Evolutionary conservation across 179 eudicot genomes (phyloP), one percentile per base, ranked within the genome.

Genomic region (Drosera spatulata): DNA sequence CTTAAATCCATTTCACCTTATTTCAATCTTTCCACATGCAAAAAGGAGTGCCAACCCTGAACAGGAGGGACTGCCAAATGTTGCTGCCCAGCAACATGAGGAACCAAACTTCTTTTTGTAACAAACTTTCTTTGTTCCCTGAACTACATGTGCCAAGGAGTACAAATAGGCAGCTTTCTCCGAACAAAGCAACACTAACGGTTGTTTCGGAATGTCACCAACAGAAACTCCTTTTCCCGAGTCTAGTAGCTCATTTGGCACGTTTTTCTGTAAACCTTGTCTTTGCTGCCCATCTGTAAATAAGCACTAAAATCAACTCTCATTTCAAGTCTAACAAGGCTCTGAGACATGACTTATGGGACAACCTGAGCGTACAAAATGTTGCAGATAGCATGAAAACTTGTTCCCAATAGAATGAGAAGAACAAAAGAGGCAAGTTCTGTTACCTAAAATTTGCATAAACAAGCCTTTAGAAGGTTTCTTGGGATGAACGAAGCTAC

Each of bases 111-210:
- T 93, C 79, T 79, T 83, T 72, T 93, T 93, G 86, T 82, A 71
- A 54, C 65, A 62, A 53, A 89, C 95, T 79, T 93, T 90, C 86
- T 93, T 93, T 56, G 75, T 67, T 70, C 99, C 99, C 78, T 89
- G 88, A 61, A 75, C 71, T 15, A 73, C 73, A 74, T 90, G 97
- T 44, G 47, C 55, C 55, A 93, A 73, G 50, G 97, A 89, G 75
- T 85, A 86, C 11, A 85, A 70, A 69, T 89, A 89, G 41, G 69
- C 80, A 67, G 95, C 90, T 73, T 86, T 93, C 73, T 93, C 99
- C 2, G 99, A 78, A 73, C 97, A 89, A 39, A 89, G 67, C 74
- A 89, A 66, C 41, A 89, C 56, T 48, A 74, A 61, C 46, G 58
- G 68, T 56, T 80, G 84, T 68, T 85, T 85, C 54, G 69, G 63